Percentiles rank a stretch among this genome's conserved stretches.
phyloP scores from a whole-genome alignment of 83 land plant species.

The Picea abies region DNA sequence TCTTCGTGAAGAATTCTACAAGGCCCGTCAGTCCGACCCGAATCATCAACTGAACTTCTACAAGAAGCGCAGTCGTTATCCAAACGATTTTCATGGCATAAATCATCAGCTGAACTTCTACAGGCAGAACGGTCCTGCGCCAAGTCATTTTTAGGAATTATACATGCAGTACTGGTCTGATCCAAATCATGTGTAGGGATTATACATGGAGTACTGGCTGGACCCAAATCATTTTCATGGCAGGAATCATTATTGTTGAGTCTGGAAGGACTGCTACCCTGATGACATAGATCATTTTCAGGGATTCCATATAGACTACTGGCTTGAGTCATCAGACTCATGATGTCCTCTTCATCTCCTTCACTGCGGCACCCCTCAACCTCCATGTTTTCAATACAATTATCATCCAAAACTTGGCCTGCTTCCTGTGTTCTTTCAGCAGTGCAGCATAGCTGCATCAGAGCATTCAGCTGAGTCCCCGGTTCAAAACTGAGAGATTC shows the following conservation, averaged over 20 bases:
- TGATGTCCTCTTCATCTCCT: constrained; percentile 9
- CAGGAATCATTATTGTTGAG: background rate
- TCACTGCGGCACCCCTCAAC: constrained; percentile 6
- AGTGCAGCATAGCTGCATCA: constrained; percentile 17
- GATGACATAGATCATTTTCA: background rate
- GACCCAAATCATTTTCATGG: background rate
- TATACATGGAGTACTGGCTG: background rate
- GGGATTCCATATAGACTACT: background rate
- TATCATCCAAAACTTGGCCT: background rate
- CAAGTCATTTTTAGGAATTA: background rate
- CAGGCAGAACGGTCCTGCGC: background rate
- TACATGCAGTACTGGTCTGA: background rate
- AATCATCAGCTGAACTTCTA: background rate
- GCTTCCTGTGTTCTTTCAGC: constrained; percentile 8
- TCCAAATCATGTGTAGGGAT: background rate
- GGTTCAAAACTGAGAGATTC: constrained; percentile 31
- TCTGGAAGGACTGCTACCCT: background rate
- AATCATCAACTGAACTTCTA: background rate
- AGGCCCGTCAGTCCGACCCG: background rate
- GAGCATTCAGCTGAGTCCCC: constrained; percentile 44
- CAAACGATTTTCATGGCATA: background rate
- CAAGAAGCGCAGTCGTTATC: background rate
- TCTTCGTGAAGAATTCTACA: background rate
- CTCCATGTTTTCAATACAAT: background rate
- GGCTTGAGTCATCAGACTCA: constrained; percentile 18